Base-by-base conservation (phyloP, 2,329 filamentous ascomycete species). In the Neonectria magnoliae region DNA sequence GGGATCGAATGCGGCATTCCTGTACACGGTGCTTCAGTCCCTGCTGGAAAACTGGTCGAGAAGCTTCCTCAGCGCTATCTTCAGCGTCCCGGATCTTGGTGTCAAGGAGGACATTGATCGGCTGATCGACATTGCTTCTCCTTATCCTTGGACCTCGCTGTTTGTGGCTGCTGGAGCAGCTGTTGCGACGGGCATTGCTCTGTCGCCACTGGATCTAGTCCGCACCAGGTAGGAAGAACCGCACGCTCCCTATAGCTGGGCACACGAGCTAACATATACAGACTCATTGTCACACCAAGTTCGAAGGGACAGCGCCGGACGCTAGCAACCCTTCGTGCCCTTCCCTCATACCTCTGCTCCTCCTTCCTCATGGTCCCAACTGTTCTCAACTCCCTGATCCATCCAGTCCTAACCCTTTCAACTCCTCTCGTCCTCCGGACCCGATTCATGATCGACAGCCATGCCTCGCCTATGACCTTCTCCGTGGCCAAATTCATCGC, bases 1-100 rank as follows among this genome's bases (percentile, higher is more conserved):
- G 78, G 90, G 91, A 9, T 93, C 94, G 41, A 98, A 98, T 76
- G 89, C 92, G 14, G 97, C 94, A 1, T 99, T 98, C 75, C 84
- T 98, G 54, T 97, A 98, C 80, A 92, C 90, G 0, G 88, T 98
- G 51, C 85, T 98, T 18, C 88, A 94, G 67, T 93, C 93, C 11
- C 91, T 97, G 8, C 82, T 97, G 31, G 96, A 98, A 77, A 94
- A 93, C 71, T 99, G 97, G 90, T 92, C 94, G 10, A 88, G 94
- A 73, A 96, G 93, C 73, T 86, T 98, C 57, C 85, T 98, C n/a
- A 93, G 93, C 48, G 95, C 96, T 1, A 85, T 98, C 6, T 87
- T 98, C 71, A 97, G 97, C 67, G 87, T 98, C 14, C 94, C 95
- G 1, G 95, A 98, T 74, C 83, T 93, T 33, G 92, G 91, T 9